phyloP scores from a whole-genome alignment of 140 eudicot species.

The Senecio squalidus region DNA sequence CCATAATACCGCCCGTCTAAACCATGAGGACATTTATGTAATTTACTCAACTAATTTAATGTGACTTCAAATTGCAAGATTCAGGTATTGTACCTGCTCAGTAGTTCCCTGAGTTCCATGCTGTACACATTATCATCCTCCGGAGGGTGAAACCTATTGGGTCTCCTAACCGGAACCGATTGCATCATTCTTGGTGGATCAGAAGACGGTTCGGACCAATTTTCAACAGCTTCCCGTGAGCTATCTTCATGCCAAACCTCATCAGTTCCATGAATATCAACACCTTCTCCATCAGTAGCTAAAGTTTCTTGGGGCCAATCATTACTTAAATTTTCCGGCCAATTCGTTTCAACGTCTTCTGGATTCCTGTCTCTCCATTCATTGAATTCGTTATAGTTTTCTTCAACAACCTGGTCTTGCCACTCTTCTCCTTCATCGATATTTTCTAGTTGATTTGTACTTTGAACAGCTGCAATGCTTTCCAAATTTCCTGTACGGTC shows the following conservation, averaged over 20 bases:
- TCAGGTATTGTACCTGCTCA: conserved; percentile 67
- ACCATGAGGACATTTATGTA: background rate
- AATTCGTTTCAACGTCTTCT: conserved; percentile 31
- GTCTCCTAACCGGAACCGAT: conserved; percentile 55
- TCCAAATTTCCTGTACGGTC: conserved; percentile 42
- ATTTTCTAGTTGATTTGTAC: conserved; percentile 29
- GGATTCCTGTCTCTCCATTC: conserved; percentile 52
- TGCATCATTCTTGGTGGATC: conserved; percentile 73
- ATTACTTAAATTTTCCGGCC: conserved; percentile 54
- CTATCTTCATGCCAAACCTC: conserved; percentile 61
- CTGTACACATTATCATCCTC: conserved; percentile 96
- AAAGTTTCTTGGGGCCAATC: conserved; percentile 53
- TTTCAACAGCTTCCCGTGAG: conserved; percentile 53
- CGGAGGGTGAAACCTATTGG: conserved; percentile 83
- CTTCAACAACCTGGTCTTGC: conserved; percentile 59
- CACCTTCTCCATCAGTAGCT: conserved; percentile 43
- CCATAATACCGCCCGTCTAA: background rate
- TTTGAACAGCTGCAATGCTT: conserved; percentile 31
- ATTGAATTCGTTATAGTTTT: conserved; percentile 38
- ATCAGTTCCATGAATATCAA: conserved; percentile 34
- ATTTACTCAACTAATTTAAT: background rate
- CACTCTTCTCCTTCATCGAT: conserved; percentile 41
- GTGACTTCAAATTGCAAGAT: background rate
- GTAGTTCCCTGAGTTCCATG: conserved; percentile 98
- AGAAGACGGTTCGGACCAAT: conserved; percentile 74